Base-by-base conservation (phyloP, 306 rosid genomes). In the Pyrus communis region DNA sequence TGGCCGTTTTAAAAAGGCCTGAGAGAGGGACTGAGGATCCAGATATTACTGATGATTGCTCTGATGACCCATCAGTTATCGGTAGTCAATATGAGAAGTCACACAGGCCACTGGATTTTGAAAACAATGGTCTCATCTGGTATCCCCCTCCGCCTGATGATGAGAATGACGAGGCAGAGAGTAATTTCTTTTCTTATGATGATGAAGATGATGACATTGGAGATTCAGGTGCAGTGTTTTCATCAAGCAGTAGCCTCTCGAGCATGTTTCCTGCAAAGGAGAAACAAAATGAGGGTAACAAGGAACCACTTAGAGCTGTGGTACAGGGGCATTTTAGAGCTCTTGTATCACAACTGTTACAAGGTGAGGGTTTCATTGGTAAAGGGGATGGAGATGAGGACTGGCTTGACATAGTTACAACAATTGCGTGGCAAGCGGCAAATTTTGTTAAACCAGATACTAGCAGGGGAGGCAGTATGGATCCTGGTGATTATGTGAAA, bases 391-490 rank as follows among this genome's bases (percentile, higher is more conserved):
- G 80, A 74, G 84, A 76, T 52, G 88, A 81, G 80, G 92, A 89
- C 78, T 95, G 97, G 99, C 92, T 92, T 68, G 96, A 92, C 83
- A 84, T 92, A 40, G 90, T 92, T 76, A 81, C 92, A 64, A 67
- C 80, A 71, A 65, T 95, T 79, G 97, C 99, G 22, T 88, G 96
- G 99, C 89, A 95, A 83, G 97, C 99, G 62, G 99, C 96, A 74
- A 89, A 80, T 87, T 95, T 87, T 87, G 93, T 95, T 80, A 90
- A 88, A 86, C 99, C 99, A 5, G 97, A 95, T 85, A 95, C 96
- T 59, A 89, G 98, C 83, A 82, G 81, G 82, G 99, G 99, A 70
- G 99, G 97, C 80, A 95, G 97, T 80, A 92, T 95, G 99, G 99
- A 95, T 86, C 97, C 99, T 60, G 96, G 81, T 77, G 85, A 87